Percentiles rank a stretch among this genome's conserved stretches.
Conservation (phyloP, 345 rosid species). For the Lumnitzera racemosa region DNA sequence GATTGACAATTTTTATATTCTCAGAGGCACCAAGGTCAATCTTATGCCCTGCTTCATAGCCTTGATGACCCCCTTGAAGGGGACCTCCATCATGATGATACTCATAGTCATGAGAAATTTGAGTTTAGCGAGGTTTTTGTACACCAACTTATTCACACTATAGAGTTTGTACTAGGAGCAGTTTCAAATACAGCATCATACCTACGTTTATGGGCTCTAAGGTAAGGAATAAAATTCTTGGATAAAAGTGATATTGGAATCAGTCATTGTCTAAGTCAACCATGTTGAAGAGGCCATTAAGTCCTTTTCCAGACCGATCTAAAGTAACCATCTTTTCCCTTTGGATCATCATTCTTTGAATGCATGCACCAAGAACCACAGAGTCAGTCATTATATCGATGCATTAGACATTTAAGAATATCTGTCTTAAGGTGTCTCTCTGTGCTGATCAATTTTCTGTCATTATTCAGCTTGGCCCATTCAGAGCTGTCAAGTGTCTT, state of each 20-base stretch:
- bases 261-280: conserved; percentile 1
- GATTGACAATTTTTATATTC: conserved; percentile 3
- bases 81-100: conserved; percentile 26
- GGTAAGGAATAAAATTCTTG: conserved; percentile 21
- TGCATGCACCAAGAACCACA: no score
- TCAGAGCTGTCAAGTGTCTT: conserved; percentile 63
- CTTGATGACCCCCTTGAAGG: conserved; percentile 38
- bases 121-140: conserved; percentile 65
- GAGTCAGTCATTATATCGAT: no score
- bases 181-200: conserved; percentile 69
- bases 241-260: not conserved
- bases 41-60: conserved; percentile 31
- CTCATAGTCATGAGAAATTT: conserved; percentile 45
- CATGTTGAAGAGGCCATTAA: no score
- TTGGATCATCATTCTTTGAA: no score
- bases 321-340: no score
- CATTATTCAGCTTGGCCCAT: conserved; percentile 47
- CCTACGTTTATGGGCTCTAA: conserved; percentile 65
- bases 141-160: conserved; percentile 62
- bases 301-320: no score
- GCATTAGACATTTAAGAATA: not conserved
- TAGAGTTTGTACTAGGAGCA: conserved; percentile 62
- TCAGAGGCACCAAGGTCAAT: conserved; percentile 49
- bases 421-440: not conserved
- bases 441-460: conserved; percentile 7